phyloP scores from a whole-genome alignment of 495 filamentous ascomycete species.

The Staphylotrichum longicolle region DNA sequence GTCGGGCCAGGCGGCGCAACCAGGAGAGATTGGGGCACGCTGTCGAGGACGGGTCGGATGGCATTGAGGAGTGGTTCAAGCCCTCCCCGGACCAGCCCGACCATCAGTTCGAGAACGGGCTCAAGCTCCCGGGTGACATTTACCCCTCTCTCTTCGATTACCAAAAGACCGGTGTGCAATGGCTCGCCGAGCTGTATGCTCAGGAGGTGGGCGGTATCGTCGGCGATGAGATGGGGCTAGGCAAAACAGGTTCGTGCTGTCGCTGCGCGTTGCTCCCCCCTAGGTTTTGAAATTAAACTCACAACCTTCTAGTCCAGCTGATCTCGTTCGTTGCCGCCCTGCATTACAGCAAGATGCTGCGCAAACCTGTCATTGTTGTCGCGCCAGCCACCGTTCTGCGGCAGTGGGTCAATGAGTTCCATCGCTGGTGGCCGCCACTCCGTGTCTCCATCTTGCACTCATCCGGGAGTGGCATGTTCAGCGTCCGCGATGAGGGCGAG shows the following conservation, averaged over 20 bases:
- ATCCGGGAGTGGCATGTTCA: constrained; percentile 94
- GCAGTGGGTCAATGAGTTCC: constrained; percentile 98
- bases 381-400: constrained; percentile 91
- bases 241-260: constrained; percentile 64
- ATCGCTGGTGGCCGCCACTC: constrained; percentile 94
- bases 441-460: constrained; percentile 92
- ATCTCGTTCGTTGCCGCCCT: constrained; percentile 89
- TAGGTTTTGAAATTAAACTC: not conserved
- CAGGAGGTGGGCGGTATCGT: constrained; percentile 91
- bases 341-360: constrained; percentile 82
- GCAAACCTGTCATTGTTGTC: constrained; percentile 82
- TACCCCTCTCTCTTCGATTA: constrained; percentile 89
- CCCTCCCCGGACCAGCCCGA: constrained; percentile 79
- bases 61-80: constrained; percentile 74
- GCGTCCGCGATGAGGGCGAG: constrained; percentile 64
- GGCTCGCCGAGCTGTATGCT: constrained; percentile 90
- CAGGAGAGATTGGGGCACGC: constrained; percentile 36
- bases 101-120: constrained; percentile 66
- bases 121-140: constrained; percentile 86
- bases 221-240: constrained; percentile 96
- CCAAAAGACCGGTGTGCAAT: constrained; percentile 92
- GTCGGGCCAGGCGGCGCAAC: constrained; percentile 57
- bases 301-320: constrained; percentile 60
- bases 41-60: constrained; percentile 35
- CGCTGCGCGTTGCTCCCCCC: not conserved